phyloP scores from a whole-genome alignment of 78 protist genomes.

The Chrysochromulina tobinii region DNA sequence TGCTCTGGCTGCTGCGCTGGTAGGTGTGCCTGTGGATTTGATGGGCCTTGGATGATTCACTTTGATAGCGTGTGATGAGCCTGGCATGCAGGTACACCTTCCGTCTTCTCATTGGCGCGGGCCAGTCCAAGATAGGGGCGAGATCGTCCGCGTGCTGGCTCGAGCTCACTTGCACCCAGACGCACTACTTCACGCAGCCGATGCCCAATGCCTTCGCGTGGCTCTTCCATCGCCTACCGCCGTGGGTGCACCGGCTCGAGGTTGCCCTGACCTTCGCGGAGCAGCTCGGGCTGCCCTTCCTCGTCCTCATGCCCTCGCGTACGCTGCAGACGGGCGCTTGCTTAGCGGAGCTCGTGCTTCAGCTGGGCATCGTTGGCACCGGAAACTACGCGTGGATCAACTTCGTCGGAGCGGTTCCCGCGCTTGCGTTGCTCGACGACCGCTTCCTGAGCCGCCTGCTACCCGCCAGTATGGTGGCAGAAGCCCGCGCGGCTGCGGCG shows the following conservation, averaged over 20 bases:
- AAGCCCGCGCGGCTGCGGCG: not conserved
- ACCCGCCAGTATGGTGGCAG: not conserved
- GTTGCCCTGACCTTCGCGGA: conserved; percentile 31
- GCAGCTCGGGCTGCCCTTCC: conserved; percentile 52
- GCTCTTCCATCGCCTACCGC: conserved; percentile 31
- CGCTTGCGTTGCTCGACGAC: conserved; percentile 43
- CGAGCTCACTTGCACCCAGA: conserved; percentile 39
- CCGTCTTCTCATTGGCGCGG: conserved; percentile 2
- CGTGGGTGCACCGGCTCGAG: conserved; percentile 17
- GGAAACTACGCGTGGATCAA: conserved; percentile 60
- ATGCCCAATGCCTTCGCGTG: conserved; percentile 50
- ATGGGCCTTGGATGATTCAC: too few species aligned
- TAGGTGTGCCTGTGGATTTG: not conserved
- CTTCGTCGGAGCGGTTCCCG: conserved; percentile 32
- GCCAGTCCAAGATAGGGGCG: conserved; percentile 49
- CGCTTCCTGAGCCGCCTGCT: not conserved
- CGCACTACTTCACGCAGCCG: conserved; percentile 61
- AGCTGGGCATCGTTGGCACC: conserved; percentile 19
- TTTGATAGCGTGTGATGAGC: too few species aligned
- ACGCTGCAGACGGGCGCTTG: not conserved
- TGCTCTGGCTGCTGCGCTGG: conserved; percentile 50
- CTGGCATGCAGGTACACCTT: not conserved
- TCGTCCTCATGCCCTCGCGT: conserved; percentile 23
- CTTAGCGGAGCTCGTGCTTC: not conserved
- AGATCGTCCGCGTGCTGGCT: conserved; percentile 38